phyloP scores from a whole-genome alignment of 768 basidiomycete species.

The Pleurotus citrinopileatus region DNA sequence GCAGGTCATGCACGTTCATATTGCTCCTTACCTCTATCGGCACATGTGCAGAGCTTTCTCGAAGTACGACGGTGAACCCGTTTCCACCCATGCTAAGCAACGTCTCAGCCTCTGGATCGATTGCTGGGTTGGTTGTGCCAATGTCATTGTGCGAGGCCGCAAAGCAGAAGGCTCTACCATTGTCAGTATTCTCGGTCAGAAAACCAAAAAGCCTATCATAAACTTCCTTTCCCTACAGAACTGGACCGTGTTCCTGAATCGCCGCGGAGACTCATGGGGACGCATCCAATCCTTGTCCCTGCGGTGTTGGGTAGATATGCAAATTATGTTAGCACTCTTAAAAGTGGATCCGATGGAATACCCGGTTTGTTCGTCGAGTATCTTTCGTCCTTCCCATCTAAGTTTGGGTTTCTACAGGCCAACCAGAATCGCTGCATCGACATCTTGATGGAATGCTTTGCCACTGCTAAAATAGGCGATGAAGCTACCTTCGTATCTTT shows the following conservation, averaged over 20 bases:
- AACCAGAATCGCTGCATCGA: constrained; percentile 48
- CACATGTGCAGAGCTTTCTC: constrained; percentile 32
- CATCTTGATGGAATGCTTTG: constrained; percentile 50
- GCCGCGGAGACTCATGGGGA: constrained; percentile 52
- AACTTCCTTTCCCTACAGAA: constrained; percentile 33
- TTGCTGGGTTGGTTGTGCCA: constrained; percentile 73
- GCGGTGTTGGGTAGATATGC: constrained; percentile 58
- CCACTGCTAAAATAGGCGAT: constrained; percentile 42
- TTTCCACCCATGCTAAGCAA: constrained; percentile 17
- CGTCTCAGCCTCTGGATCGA: constrained; percentile 60
- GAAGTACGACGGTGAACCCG: constrained; percentile 22
- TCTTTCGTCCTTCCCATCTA: neutral
- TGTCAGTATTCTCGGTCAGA: constrained; percentile 13
- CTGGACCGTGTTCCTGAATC: constrained; percentile 58
- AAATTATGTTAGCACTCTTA: constrained; percentile 57
- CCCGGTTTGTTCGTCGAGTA: constrained; percentile 35
- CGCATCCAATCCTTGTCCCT: constrained; percentile 49
- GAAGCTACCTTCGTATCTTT: constrained; percentile 58
- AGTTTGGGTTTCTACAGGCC: constrained; percentile 29
- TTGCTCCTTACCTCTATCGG: constrained; percentile 22
- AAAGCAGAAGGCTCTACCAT: constrained; percentile 15
- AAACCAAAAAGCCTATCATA: neutral
- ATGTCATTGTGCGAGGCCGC: constrained; percentile 44
- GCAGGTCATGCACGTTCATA: constrained; percentile 46
- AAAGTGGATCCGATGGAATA: constrained; percentile 62